Evolutionary conservation across 2,329 filamentous ascomycete species (phyloP), one percentile per base, ranked within the genome.

Genomic region (Rhinocladiella mackenziei): DNA sequence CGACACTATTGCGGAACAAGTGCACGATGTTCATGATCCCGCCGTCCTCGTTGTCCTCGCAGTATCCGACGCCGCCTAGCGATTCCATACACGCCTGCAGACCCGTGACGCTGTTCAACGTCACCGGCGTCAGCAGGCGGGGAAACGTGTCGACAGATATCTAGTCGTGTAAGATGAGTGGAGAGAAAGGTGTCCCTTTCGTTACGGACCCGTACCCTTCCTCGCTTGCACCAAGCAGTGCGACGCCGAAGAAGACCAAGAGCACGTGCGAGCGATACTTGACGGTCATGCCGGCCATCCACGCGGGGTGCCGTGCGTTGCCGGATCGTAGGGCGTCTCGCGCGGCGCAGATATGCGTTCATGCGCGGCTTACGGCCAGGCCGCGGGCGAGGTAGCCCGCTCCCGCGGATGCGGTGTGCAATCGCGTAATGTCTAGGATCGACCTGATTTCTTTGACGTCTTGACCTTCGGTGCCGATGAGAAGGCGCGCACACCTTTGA

Each of bases 371-470:
- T 20, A 71, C 66, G 9, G 61, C 63, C 8, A 71, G 53, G 0
- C 62, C 65, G 2, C 68, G 60, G 1, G 65, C 62, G 64, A 66
- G 69, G 8, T 53, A 59, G 2, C 60, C 56, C 4, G 68, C 55
- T 1, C 63, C 62, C 2, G 62, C 63, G 23, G 66, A 50, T 3
- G 67, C 67, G 3, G 67, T 70, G 36, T 71, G 65, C 9, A 68
- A 58, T 20, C 69, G 60, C 2, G 69, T 92, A 52, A 88, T 77
- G 45, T 80, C 86, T 5, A 89, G 68, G 10, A 89, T 69, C 1
- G 78, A 78, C 28, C 76, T 73, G 46, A 89, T 84, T 55, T 85
- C 81, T 17, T 77, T 75, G 20, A 86, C 74, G 1, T 84, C 85
- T 29, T 76, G 66, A 1, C 84, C 83, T 50, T 84, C 74, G 3